phyloP scores from a whole-genome alignment of 2,329 filamentous ascomycete genomes.

The Lithohypha guttulata region DNA sequence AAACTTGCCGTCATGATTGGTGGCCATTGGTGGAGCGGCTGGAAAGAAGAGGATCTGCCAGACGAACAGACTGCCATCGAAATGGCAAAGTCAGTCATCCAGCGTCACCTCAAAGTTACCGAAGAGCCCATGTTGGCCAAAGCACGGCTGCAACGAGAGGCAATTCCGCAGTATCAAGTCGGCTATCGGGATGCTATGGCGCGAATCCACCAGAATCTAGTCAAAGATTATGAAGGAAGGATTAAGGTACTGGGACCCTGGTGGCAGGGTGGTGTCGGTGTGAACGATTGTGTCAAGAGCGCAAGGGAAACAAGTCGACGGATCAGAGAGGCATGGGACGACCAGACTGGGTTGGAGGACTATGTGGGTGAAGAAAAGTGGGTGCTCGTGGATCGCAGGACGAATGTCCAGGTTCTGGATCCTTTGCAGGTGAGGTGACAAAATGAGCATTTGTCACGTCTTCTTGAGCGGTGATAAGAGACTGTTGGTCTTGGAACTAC shows the following conservation, averaged over 20 bases:
- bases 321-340: constrained; percentile 19
- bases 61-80: constrained; percentile 52
- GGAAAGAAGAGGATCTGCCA: constrained; percentile 45
- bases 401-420: constrained; percentile 5
- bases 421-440: too few relatives aligned
- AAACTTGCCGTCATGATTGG: constrained; percentile 93
- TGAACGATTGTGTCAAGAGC: constrained; percentile 46
- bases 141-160: constrained; percentile 54
- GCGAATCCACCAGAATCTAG: constrained; percentile 45
- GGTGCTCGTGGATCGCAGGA: constrained; percentile 9
- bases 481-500: too few relatives aligned
- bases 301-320: constrained; percentile 41
- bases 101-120: constrained; percentile 63
- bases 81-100: constrained; percentile 60
- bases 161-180: constrained; percentile 82
- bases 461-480: too few relatives aligned
- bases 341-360: constrained; percentile 15
- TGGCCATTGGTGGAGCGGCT: constrained; percentile 78
- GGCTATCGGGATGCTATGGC: constrained; percentile 59
- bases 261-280: constrained; percentile 41
- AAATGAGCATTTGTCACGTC: too few relatives aligned
- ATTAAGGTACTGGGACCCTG: constrained; percentile 51
- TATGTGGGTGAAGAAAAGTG: constrained; percentile 13
- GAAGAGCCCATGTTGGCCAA: constrained; percentile 50
- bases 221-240: constrained; percentile 46